A percentile compares a stretch with the other conserved stretches of the same genome.
Evolutionary conservation across 257 asterid species (phyloP).

Genomic region (Solanum boliviense): DNA sequence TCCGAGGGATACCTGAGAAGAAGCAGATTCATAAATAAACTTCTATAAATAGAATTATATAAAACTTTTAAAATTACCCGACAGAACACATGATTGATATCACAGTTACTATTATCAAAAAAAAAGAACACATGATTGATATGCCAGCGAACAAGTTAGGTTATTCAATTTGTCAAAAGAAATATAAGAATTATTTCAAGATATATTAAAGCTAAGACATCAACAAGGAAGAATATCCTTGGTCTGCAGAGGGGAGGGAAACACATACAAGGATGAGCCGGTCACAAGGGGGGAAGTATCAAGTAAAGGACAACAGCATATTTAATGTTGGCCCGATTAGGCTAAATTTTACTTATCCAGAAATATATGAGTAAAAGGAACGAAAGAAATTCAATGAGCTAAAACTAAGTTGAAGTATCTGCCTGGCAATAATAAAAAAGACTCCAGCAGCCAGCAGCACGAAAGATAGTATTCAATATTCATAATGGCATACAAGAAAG

Average conservation of each 20-base stretch:
- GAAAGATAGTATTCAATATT: not conserved
- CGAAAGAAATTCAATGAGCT: not conserved
- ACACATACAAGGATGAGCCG: not conserved
- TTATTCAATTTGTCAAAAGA: not conserved
- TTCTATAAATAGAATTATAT: not conserved
- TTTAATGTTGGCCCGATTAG: not conserved
- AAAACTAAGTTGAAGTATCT: not conserved
- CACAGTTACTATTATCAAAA: too few relatives aligned
- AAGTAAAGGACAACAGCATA: not conserved
- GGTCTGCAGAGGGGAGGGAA: not conserved
- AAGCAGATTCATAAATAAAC: not conserved
- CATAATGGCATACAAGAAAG: not conserved
- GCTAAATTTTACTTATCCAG: not conserved
- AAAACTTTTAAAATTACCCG: not conserved
- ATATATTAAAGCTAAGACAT: not conserved
- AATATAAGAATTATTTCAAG: not conserved
- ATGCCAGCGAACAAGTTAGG: not conserved
- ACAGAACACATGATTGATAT: not conserved
- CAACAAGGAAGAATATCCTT: not conserved
- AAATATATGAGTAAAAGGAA: not conserved
- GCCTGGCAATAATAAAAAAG: not conserved
- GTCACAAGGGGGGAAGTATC: not conserved
- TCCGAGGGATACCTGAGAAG: slow-evolving; percentile 74
- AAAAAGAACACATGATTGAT: not conserved
- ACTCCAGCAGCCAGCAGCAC: not conserved